These are phyloP conservation scores for Picochlorum sp. DNA, from an alignment of 139 green algal genomes.

Conservation along the genomic window DNA sequence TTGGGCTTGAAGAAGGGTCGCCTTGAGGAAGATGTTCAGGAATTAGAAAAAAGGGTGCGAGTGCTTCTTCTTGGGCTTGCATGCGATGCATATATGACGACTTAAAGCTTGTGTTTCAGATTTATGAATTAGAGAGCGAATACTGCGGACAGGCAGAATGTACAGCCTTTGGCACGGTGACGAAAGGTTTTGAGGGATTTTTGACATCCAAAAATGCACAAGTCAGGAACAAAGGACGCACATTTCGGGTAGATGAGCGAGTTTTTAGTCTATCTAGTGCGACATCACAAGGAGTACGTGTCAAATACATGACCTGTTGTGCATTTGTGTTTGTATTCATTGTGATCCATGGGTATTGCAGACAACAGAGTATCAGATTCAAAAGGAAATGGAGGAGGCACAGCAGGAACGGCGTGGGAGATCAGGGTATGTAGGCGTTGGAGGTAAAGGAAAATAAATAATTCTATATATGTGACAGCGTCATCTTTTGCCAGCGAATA, in stretches of 20 bases:
- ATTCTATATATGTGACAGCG: too few species aligned
- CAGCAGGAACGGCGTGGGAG: neutral
- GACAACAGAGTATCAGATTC: slow-evolving; percentile 2
- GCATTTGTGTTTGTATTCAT: neutral
- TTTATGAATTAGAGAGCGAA: slow-evolving; percentile 51
- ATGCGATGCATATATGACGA: neutral
- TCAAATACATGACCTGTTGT: neutral
- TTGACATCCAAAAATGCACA: slow-evolving; percentile 57
- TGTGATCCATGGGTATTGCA: neutral
- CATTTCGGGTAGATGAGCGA: slow-evolving; percentile 56
- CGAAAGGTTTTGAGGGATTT: slow-evolving; percentile 75
- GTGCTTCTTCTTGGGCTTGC: neutral
- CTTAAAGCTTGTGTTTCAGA: slow-evolving; percentile 26
- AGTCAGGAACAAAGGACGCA: slow-evolving; percentile 44
- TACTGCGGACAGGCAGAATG: slow-evolving; percentile 57
- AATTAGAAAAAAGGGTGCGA: neutral
- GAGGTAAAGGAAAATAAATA: too few species aligned
- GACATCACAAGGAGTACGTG: slow-evolving; percentile 46
- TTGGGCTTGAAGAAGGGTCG: neutral
- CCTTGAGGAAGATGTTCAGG: neutral
- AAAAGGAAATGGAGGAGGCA: slow-evolving; percentile 1
- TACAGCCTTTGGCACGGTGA: slow-evolving; percentile 44
- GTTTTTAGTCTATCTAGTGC: slow-evolving; percentile 63
- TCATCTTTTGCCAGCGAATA: too few species aligned
- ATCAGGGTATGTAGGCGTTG: neutral